A percentile compares a stretch with the other conserved stretches of the same genome.
These are phyloP conservation scores for Fusarium devonianum DNA, from an alignment of 2,329 filamentous ascomycete genomes.

Conservation along the genomic window DNA sequence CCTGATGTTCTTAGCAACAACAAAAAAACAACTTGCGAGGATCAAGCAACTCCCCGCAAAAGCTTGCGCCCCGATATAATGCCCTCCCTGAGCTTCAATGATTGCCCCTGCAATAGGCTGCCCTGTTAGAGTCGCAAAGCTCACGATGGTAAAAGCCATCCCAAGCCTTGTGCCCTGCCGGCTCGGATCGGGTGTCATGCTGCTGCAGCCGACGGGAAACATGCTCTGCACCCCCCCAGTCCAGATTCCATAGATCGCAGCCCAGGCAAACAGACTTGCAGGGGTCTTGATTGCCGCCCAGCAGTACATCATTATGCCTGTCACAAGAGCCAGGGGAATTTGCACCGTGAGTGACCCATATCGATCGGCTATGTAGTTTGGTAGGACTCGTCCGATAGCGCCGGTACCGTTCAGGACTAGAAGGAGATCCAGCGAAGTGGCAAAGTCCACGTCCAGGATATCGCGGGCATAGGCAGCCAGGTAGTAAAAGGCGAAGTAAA, in stretches of 20 bases:
- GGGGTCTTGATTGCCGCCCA: constrained; percentile 65
- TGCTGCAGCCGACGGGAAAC: constrained; percentile 65
- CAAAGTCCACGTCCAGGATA: background rate
- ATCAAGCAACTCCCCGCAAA: constrained; percentile 49
- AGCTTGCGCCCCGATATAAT: constrained; percentile 56
- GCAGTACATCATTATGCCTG: constrained; percentile 4
- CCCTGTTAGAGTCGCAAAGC: constrained; percentile 59
- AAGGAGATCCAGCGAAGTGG: constrained; percentile 1
- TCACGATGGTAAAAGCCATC: constrained; percentile 64
- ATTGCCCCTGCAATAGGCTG: constrained; percentile 61
- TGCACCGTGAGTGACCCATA: constrained; percentile 4
- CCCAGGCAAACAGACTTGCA: constrained; percentile 65
- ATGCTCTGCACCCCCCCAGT: constrained; percentile 65
- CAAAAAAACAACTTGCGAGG: constrained; percentile 3
- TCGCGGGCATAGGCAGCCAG: constrained; percentile 5
- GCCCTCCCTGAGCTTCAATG: constrained; percentile 51
- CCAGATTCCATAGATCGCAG: constrained; percentile 66
- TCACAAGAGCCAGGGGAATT: background rate
- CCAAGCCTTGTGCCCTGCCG: constrained; percentile 63
- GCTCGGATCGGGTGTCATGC: constrained; percentile 59
- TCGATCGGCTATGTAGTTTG: constrained; percentile 4
- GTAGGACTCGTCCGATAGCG: constrained; percentile 3
- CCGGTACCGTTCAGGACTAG: constrained; percentile 10
- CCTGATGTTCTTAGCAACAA: constrained; percentile 4
- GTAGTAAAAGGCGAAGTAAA: constrained; percentile 16